Evolutionary conservation across 805 yeast genomes (phyloP).

Genomic region (Kodamaea laetipori): DNA sequence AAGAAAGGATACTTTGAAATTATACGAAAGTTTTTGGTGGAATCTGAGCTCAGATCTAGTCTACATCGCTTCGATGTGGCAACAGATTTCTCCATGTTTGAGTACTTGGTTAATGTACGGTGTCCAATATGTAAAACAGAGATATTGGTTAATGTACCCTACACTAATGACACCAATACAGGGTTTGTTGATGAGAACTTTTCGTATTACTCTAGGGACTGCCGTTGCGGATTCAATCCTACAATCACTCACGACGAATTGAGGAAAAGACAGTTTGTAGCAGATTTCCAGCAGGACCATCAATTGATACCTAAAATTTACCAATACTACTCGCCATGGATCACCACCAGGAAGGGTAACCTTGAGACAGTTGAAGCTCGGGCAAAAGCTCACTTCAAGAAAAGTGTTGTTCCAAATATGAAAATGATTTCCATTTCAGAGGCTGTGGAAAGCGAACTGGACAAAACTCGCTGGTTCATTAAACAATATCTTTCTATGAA

Average conservation of each 20-base stretch:
- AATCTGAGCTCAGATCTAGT: too few relatives aligned
- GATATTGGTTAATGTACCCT: constrained; percentile 14
- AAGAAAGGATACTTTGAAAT: too few relatives aligned
- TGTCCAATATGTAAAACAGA: constrained; percentile 19
- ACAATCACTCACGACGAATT: constrained; percentile 24
- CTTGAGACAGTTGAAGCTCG: not conserved
- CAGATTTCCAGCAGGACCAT: constrained; percentile 13
- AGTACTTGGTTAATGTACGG: constrained; percentile 12
- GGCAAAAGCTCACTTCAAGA: not conserved
- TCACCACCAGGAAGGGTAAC: not conserved
- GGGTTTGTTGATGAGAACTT: constrained; percentile 22
- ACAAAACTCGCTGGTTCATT: too few relatives aligned
- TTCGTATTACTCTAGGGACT: not conserved
- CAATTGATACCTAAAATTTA: constrained; percentile 14
- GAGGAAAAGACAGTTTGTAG: constrained; percentile 21
- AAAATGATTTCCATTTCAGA: too few relatives aligned
- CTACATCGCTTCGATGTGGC: not conserved
- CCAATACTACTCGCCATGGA: constrained; percentile 16
- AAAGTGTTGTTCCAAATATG: not conserved
- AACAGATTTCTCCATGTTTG: constrained; percentile 5
- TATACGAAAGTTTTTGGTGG: too few relatives aligned
- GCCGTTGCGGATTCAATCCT: not conserved
- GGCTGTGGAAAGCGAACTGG: too few relatives aligned
- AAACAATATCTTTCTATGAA: too few relatives aligned
- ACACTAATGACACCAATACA: constrained; percentile 12